Evolutionary conservation across 2,329 filamentous ascomycete genomes (phyloP).

Genomic region (Madurella fahalii): DNA sequence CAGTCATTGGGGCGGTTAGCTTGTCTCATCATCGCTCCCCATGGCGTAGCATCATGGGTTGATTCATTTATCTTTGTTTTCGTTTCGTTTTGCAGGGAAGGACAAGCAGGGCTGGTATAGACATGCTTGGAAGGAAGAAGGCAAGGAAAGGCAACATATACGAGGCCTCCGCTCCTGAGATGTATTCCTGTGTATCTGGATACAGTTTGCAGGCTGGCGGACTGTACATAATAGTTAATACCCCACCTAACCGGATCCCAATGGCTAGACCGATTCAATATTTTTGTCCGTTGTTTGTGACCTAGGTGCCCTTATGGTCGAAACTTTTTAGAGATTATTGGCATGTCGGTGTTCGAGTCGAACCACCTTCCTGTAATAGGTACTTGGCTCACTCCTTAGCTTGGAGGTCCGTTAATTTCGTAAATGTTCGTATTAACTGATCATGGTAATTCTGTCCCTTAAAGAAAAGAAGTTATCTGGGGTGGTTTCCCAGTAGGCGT

Average conservation of each 20-base stretch:
- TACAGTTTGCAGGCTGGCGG: conserved; percentile 6
- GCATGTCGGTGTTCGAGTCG: too few species aligned
- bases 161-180: neutral
- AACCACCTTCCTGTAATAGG: too few species aligned
- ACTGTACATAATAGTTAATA: conserved; percentile 24
- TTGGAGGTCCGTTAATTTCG: too few species aligned
- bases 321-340: too few species aligned
- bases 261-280: conserved; percentile 1
- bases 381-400: too few species aligned
- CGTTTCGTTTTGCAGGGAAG: neutral
- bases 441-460: too few species aligned
- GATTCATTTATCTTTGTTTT: neutral
- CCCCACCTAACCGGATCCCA: neutral
- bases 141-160: neutral
- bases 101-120: neutral
- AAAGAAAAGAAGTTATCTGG: too few species aligned
- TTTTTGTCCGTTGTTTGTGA: neutral
- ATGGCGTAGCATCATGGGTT: neutral
- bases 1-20: too few species aligned
- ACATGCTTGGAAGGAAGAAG: neutral
- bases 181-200: neutral
- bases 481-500: too few species aligned
- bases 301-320: too few species aligned
- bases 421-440: too few species aligned
- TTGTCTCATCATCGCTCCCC: neutral